These are phyloP conservation scores for Sisymbrium altissimum DNA, from an alignment of 345 rosid genomes.

Conservation along the genomic window DNA sequence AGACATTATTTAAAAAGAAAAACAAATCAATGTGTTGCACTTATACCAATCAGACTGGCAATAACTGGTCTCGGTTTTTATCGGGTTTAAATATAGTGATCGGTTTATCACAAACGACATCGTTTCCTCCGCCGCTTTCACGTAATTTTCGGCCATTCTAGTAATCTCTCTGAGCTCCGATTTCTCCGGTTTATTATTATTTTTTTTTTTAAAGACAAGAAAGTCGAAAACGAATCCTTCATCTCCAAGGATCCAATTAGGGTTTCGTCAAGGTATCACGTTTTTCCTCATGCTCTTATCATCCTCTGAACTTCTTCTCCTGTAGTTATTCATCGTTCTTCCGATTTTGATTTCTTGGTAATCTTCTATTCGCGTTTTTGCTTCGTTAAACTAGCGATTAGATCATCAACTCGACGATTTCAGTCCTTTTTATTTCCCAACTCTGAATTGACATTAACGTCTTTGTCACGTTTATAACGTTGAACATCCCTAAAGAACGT, in stretches of 20 bases:
- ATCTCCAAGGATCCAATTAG: conserved; percentile 11
- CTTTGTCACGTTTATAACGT: not conserved
- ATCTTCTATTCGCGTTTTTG: not conserved
- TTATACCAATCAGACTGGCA: too few species aligned
- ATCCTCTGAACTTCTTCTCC: not conserved
- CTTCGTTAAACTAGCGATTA: not conserved
- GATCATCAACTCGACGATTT: not conserved
- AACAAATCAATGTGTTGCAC: too few species aligned
- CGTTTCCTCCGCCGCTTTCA: not conserved
- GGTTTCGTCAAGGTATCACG: conserved; percentile 15
- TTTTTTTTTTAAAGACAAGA: not conserved
- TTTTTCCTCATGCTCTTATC: not conserved
- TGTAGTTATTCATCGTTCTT: not conserved
- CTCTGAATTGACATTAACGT: not conserved
- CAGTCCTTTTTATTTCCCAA: not conserved
- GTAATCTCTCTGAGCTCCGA: not conserved
- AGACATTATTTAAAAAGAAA: too few species aligned
- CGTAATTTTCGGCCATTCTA: not conserved
- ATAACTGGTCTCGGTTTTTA: too few species aligned
- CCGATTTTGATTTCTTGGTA: not conserved
- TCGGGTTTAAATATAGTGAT: not conserved
- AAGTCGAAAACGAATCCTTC: not conserved
- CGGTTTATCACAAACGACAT: not conserved
- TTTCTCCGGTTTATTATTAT: not conserved
- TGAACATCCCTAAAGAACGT: not conserved